Base-by-base conservation (phyloP, 345 rosid genomes). In the Populus alba region DNA sequence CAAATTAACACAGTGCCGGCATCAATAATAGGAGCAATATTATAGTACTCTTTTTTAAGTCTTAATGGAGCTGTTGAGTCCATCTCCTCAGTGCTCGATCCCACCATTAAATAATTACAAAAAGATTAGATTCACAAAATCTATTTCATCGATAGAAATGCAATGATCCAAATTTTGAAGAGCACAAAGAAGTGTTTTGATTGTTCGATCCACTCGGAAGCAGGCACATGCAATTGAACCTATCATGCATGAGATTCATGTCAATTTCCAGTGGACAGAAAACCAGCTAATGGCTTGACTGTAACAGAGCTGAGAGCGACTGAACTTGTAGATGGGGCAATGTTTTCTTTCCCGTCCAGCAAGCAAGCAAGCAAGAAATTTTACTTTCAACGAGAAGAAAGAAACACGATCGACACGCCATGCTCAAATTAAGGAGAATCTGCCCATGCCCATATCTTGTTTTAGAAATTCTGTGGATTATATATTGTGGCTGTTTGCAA, bases 191-290 rank as follows among this genome's bases (percentile, higher is more conserved):
- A 3, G 20, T 20, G 0, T 20, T 53, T 6, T 18, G 0, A 6
- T 39, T 8, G 15, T 20, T 77, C 27, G 27, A 27, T 27, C 57
- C 22, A 68, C 41, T 38, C 43, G 45, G 31, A 6, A 27, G 55
- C 39, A 41, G 55, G 69, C 68, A 20, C 68, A 69, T 77, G 73
- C 73, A 76, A 76, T 39, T 39, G 11, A 38, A 55, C 20, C 8
- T 17, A 51, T 35, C 53, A 13, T 13, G 59, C n/a, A 18, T 7
- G 17, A 29, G 53, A 25, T 49, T 37, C 23, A 49, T 23, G 72
- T 35, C 71, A 47, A 33, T 61, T 31, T 55, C 29, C 2, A 25
- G 16, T 35, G 22, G 35, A 70, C 55, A 22, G 59, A 11, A 53
- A 20, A 16, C 33, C 10, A 20, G 15, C 16, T 6, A 6, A 53